Evolutionary conservation across 768 basidiomycete genomes (phyloP).

Genomic region (Saitozyma sp.): DNA sequence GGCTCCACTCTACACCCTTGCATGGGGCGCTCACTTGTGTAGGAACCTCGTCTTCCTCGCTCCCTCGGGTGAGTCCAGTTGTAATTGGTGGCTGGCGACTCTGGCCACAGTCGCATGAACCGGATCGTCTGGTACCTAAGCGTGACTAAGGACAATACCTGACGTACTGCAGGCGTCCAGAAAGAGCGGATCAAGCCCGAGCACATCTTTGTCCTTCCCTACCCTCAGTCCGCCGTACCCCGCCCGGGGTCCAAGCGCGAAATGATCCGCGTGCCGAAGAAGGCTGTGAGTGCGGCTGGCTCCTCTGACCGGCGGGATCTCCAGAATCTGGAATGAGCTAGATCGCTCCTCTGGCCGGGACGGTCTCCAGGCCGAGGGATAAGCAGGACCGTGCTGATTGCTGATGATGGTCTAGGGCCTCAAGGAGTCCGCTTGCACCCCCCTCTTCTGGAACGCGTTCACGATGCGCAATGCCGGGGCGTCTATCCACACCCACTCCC

Average conservation of each 20-base stretch:
- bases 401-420: constrained; percentile 53
- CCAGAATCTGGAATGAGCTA: not conserved
- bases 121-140: too few species aligned
- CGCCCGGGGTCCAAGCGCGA: constrained; percentile 69
- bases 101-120: not conserved
- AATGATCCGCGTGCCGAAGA: constrained; percentile 72
- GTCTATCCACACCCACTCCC: constrained; percentile 88
- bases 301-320: not conserved
- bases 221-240: constrained; percentile 62
- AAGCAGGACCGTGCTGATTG: not conserved
- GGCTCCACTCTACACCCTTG: not conserved
- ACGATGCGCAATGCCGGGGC: constrained; percentile 74
- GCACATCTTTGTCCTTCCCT: constrained; percentile 87
- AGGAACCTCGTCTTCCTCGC: constrained; percentile 76
- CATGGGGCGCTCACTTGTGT: not conserved
- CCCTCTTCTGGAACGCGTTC: constrained; percentile 90
- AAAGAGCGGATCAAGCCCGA: constrained; percentile 79
- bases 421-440: constrained; percentile 85
- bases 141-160: too few species aligned
- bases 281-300: constrained; percentile 51
- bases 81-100: not conserved
- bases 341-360: not conserved
- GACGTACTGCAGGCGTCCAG: constrained; percentile 80
- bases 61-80: constrained; percentile 58
- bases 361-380: not conserved